Evolutionary conservation across 163 green algal genomes (phyloP).

Genomic region (Coccomyxa subellipsoidea): DNA sequence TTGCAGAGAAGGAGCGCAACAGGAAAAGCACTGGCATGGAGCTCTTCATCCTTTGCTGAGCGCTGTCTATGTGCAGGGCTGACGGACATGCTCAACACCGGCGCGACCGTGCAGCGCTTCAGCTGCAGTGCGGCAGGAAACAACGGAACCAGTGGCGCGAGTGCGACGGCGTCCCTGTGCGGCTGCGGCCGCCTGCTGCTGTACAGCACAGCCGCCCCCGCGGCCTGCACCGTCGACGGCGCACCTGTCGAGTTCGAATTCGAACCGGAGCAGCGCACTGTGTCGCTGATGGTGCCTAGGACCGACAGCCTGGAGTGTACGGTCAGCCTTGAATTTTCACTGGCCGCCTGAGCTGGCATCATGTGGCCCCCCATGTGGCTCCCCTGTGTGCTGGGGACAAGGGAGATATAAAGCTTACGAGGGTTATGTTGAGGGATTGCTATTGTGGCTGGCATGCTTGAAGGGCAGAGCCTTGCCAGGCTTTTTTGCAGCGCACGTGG

Average conservation of each 20-base stretch:
- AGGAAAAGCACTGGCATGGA: not conserved
- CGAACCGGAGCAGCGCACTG: not conserved
- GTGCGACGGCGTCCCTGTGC: not conserved
- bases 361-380: no score
- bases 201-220: not conserved
- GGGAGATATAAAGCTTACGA: no score
- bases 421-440: no score
- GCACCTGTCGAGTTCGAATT: not conserved
- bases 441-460: no score
- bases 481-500: no score
- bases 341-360: not conserved
- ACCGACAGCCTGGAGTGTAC: not conserved
- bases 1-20: no score
- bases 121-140: not conserved
- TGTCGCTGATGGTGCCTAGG: not conserved
- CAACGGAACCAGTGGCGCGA: not conserved
- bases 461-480: no score
- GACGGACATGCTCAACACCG: slow-evolving; percentile 1
- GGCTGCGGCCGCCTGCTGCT: not conserved
- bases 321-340: not conserved
- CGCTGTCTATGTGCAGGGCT: not conserved
- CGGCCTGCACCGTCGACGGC: not conserved
- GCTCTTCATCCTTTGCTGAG: not conserved
- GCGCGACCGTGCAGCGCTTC: not conserved
- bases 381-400: no score